Conservation (phyloP, 805 yeast species). For the Groenewaldozyma tartarivorans region DNA sequence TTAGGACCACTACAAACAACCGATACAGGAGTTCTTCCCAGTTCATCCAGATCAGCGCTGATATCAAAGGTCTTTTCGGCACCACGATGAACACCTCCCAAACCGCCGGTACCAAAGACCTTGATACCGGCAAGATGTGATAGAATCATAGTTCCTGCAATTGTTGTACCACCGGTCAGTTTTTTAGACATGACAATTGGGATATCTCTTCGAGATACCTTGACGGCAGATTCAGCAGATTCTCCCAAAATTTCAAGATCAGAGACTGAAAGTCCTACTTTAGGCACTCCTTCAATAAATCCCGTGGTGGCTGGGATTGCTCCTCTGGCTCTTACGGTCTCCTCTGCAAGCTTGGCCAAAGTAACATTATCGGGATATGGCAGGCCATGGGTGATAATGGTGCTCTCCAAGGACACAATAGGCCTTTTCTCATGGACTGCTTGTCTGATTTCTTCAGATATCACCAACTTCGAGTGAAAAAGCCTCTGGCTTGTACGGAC, state of each 20-base stretch:
- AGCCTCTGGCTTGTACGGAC: too few relatives aligned
- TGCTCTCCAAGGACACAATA: slow-evolving; percentile 74
- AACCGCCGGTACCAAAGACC: slow-evolving; percentile 88
- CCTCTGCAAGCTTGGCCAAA: slow-evolving; percentile 66
- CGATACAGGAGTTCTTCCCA: slow-evolving; percentile 72
- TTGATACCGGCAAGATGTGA: slow-evolving; percentile 67
- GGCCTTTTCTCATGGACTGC: slow-evolving; percentile 54
- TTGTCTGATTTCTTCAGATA: slow-evolving; percentile 43
- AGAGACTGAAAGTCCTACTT: slow-evolving; percentile 47
- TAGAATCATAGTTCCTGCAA: slow-evolving; percentile 79
- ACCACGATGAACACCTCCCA: slow-evolving; percentile 84
- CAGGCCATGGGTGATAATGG: slow-evolving; percentile 83
- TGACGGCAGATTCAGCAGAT: slow-evolving; percentile 29
- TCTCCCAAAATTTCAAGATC: slow-evolving; percentile 47
- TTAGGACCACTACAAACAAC: slow-evolving; percentile 94
- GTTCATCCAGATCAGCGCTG: slow-evolving; percentile 79
- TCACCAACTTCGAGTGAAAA: neutral
- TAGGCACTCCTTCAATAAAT: slow-evolving; percentile 60
- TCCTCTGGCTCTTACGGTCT: slow-evolving; percentile 47
- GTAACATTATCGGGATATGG: slow-evolving; percentile 69
- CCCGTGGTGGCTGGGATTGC: slow-evolving; percentile 83
- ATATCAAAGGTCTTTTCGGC: slow-evolving; percentile 70
- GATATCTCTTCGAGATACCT: slow-evolving; percentile 75
- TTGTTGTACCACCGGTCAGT: slow-evolving; percentile 81
- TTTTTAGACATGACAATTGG: slow-evolving; percentile 56